phyloP scores from a whole-genome alignment of 2,329 filamentous ascomycete genomes.

The Sporothrix sp. region DNA sequence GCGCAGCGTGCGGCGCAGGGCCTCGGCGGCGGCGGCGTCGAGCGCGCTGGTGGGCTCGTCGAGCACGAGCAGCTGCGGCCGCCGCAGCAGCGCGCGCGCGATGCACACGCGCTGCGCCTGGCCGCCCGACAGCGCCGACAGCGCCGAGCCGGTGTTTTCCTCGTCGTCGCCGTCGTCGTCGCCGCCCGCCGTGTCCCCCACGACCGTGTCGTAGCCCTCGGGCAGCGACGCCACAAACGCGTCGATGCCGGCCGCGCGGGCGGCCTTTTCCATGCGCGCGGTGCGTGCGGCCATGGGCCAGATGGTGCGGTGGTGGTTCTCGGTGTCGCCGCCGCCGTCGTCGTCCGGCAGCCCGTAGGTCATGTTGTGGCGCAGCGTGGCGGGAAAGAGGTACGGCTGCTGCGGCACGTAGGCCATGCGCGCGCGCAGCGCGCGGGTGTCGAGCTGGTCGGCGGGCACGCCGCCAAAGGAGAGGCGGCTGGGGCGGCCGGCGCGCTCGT shows the following conservation, averaged over 20 bases:
- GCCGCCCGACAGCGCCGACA: slow-evolving; percentile 60
- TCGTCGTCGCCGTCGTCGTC: not conserved
- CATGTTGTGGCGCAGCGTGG: slow-evolving; percentile 71
- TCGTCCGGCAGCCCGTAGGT: slow-evolving; percentile 58
- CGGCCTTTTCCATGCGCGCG: slow-evolving; percentile 39
- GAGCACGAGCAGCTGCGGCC: slow-evolving; percentile 63
- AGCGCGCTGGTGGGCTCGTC: slow-evolving; percentile 76
- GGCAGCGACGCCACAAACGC: slow-evolving; percentile 68
- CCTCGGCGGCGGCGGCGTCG: slow-evolving; percentile 56
- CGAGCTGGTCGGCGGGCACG: slow-evolving; percentile 45
- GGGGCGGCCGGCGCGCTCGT: not conserved
- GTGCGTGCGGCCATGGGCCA: slow-evolving; percentile 38
- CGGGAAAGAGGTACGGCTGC: slow-evolving; percentile 65
- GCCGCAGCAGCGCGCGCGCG: slow-evolving; percentile 64
- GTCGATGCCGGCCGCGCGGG: slow-evolving; percentile 56
- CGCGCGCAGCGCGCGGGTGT: slow-evolving; percentile 50
- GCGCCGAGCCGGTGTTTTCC: not conserved
- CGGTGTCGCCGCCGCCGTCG: not conserved
- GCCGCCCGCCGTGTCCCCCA: slow-evolving; percentile 55
- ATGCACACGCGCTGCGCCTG: slow-evolving; percentile 77
- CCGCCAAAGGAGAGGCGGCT: slow-evolving; percentile 48
- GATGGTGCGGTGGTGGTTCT: not conserved
- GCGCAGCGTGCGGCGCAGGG: slow-evolving; percentile 41
- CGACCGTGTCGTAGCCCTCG: slow-evolving; percentile 57
- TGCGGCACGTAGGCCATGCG: slow-evolving; percentile 62